These are phyloP conservation scores for Colletotrichum sp. DNA, from an alignment of 2,329 filamentous ascomycete species.

Conservation along the genomic window DNA sequence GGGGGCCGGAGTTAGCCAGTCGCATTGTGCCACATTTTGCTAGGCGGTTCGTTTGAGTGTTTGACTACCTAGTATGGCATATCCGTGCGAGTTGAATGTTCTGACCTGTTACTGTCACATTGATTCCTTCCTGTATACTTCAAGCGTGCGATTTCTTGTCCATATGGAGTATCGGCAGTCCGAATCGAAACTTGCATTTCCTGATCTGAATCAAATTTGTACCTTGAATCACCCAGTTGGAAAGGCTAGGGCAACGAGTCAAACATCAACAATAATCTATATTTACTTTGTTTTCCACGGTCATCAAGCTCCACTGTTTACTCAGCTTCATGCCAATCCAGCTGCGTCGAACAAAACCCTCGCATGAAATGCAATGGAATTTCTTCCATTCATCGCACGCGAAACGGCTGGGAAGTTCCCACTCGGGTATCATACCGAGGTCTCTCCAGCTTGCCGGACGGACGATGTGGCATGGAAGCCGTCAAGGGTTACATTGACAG, in stretches of 20 bases:
- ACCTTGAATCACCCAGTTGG: neutral
- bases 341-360: neutral
- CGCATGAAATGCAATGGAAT: neutral
- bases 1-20: neutral
- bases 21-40: neutral
- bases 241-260: neutral
- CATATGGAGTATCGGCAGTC: neutral
- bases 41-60: neutral
- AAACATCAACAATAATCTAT: neutral
- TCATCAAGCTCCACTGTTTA: neutral
- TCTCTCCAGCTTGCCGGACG: neutral
- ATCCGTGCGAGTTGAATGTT: neutral
- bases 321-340: neutral
- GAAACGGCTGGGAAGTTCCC: neutral
- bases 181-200: neutral
- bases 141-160: neutral
- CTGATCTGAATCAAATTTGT: neutral
- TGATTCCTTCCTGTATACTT: neutral
- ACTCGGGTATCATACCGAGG: neutral
- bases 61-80: neutral
- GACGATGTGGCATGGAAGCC: conserved; percentile 71
- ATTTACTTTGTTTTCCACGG: neutral
- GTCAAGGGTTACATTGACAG: conserved; percentile 84
- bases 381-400: neutral
- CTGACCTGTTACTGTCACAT: neutral